Evolutionary conservation across 345 rosid genomes (phyloP).

Genomic region (Lumnitzera racemosa): DNA sequence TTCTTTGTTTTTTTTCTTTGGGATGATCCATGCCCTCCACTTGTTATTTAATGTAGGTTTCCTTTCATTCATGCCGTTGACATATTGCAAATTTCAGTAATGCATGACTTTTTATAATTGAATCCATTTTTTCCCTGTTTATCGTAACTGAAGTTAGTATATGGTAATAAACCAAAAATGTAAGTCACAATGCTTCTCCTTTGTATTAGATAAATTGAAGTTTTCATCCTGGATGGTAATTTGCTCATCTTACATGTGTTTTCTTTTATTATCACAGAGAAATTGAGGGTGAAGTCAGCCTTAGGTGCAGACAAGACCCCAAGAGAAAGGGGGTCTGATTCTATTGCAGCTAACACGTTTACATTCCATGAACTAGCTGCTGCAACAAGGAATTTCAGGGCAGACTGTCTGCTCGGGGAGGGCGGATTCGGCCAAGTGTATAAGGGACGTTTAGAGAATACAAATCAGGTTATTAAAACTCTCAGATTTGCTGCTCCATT

Average conservation of each 20-base stretch:
- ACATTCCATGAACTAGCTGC: slow-evolving; percentile 62
- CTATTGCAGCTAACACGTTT: slow-evolving; percentile 54
- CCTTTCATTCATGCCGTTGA: too few relatives aligned
- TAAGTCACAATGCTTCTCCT: too few relatives aligned
- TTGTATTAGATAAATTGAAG: too few relatives aligned
- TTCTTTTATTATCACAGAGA: slow-evolving; percentile 25
- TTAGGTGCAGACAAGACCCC: slow-evolving; percentile 27
- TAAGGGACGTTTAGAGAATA: slow-evolving; percentile 56
- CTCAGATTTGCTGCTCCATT: not conserved
- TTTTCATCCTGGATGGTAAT: slow-evolving; percentile 1
- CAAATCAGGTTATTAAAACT: slow-evolving; percentile 36
- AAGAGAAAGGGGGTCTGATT: slow-evolving; percentile 43
- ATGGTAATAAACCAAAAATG: too few relatives aligned
- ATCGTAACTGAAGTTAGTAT: too few relatives aligned
- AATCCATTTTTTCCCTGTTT: too few relatives aligned
- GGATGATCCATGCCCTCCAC: too few relatives aligned
- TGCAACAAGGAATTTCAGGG: slow-evolving; percentile 60
- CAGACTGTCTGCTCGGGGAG: slow-evolving; percentile 62
- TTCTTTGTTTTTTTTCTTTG: too few relatives aligned
- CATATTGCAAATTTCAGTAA: too few relatives aligned
- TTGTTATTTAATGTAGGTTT: too few relatives aligned
- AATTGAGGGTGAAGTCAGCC: slow-evolving; percentile 24
- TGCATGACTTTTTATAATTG: too few relatives aligned
- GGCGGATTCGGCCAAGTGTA: slow-evolving; percentile 72
- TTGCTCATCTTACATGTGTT: not conserved